Evolutionary conservation across 1,139 yeast genomes (phyloP), one percentile per base, ranked within the genome.

Genomic region (Hemisphaericaspora subhashii): DNA sequence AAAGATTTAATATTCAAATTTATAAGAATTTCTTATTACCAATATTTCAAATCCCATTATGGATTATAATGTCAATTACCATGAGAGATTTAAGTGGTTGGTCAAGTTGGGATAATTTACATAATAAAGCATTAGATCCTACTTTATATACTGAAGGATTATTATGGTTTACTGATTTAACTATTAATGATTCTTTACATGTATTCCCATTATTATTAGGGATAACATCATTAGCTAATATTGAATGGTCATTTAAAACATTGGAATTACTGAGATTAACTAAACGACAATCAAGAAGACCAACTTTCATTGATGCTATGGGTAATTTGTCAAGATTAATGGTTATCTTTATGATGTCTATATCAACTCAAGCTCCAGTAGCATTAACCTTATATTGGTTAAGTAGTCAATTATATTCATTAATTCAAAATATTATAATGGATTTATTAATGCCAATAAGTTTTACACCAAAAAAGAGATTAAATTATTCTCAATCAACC

Each of bases 331-430:
- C 95, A 2, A 68, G 96, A 53, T 72, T 87, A 52, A 81, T 92
- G 18, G 79, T 86, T 37, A 81, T 88, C 2, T 81, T 86, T 48
- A 70, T 90, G 64, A 87, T 88, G 85, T 90, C 90, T 5, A 72
- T 88, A 10, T 74, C 95, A 0, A 76, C 88, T 37, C 94, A 89
- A 53, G 95, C 96, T 0, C 95, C 97, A 0, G 68, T 82, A 16
- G 89, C 95, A 0, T 66, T 90, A 32, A 79, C 83, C 0, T 59
- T 88, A 22, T 90, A 88, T 60, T 90, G 98, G 98, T 71, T 87
- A 23, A 80, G 90, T 35, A 88, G 96, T 0, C 90, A 87, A 56
- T 54, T 74, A 2, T 89, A 73, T 54, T 89, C 96, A 1, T 65
- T 87, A 45, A 47, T 78, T 0, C 97, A 89, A 52, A 90, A 89